phyloP scores from a whole-genome alignment of 768 basidiomycete genomes.

The Asterophora lycoperdoides region DNA sequence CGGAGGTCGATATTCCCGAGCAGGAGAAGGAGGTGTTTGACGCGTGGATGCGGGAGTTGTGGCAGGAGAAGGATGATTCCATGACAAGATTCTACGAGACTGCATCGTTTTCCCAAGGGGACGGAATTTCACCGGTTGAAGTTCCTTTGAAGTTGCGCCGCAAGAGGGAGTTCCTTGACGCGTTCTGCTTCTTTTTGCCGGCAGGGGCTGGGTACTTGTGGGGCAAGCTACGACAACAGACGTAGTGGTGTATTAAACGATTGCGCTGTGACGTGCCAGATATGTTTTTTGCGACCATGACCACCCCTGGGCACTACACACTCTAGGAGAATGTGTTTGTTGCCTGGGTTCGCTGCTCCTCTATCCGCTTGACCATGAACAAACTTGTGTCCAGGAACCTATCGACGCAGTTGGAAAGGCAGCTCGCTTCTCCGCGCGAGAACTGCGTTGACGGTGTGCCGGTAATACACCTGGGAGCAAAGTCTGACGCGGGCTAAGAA shows the following conservation, averaged over 20 bases:
- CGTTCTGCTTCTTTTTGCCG: conserved; percentile 71
- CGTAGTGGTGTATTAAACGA: neutral
- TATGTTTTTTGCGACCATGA: neutral
- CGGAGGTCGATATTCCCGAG: conserved; percentile 49
- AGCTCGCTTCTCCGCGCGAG: conserved; percentile 73
- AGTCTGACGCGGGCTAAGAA: conserved; percentile 1
- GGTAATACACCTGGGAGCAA: conserved; percentile 64
- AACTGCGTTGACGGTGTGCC: conserved; percentile 75
- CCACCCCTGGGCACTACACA: conserved; percentile 4
- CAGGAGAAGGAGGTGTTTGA: conserved; percentile 70
- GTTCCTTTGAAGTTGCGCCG: conserved; percentile 59
- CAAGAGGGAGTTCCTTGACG: conserved; percentile 54
- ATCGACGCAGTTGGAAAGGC: conserved; percentile 87
- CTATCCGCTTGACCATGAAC: conserved; percentile 71
- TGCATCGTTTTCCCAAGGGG: conserved; percentile 38
- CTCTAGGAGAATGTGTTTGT: conserved; percentile 15
- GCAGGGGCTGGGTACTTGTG: conserved; percentile 47
- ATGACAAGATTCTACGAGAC: conserved; percentile 63
- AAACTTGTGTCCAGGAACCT: conserved; percentile 86
- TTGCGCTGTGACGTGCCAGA: neutral
- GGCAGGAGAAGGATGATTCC: conserved; percentile 80
- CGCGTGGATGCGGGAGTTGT: conserved; percentile 74
- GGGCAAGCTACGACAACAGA: conserved; percentile 32
- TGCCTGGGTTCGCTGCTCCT: conserved; percentile 38
- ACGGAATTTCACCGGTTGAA: conserved; percentile 30